These are phyloP conservation scores for Elaeis guineensis DNA, from an alignment of 176 grass and related monocot species.

Conservation along the genomic window DNA sequence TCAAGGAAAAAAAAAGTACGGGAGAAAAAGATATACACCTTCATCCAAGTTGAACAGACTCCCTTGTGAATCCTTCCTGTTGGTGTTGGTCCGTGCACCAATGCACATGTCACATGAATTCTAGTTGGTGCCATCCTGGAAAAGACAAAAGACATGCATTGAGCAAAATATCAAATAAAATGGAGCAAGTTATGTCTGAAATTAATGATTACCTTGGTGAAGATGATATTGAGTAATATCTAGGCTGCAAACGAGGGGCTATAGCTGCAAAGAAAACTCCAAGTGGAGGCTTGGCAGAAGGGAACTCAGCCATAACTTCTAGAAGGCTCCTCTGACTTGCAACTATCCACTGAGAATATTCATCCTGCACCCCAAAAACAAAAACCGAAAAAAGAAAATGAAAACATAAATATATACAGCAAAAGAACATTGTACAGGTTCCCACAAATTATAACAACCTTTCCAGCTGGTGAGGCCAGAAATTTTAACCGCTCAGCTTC, in stretches of 20 bases:
- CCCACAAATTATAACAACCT: slow-evolving; percentile 35
- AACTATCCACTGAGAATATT: slow-evolving; percentile 87
- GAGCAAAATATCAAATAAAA: background rate
- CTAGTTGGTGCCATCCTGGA: slow-evolving; percentile 64
- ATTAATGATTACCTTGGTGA: slow-evolving; percentile 54
- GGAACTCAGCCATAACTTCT: slow-evolving; percentile 87
- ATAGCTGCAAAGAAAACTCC: slow-evolving; percentile 88
- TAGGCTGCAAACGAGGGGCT: slow-evolving; percentile 70
- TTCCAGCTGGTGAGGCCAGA: slow-evolving; percentile 80
- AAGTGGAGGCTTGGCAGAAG: slow-evolving; percentile 73
- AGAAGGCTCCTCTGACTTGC: slow-evolving; percentile 76
- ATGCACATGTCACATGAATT: slow-evolving; percentile 83
- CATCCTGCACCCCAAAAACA: slow-evolving; percentile 49
- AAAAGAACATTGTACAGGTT: background rate
- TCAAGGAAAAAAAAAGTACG: background rate
- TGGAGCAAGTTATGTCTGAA: slow-evolving; percentile 2
- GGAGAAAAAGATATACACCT: slow-evolving; percentile 33
- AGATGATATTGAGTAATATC: slow-evolving; percentile 97
- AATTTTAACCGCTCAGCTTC: slow-evolving; percentile 69
- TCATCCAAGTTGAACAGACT: slow-evolving; percentile 92
- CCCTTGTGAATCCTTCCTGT: slow-evolving; percentile 81
- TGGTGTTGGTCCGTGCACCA: slow-evolving; percentile 62
- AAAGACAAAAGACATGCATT: slow-evolving; percentile 18
- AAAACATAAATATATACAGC: background rate
- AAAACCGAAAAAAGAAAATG: slow-evolving; percentile 1